Evolutionary conservation across 805 yeast species (phyloP).

Genomic region (Candida krabiensis): DNA sequence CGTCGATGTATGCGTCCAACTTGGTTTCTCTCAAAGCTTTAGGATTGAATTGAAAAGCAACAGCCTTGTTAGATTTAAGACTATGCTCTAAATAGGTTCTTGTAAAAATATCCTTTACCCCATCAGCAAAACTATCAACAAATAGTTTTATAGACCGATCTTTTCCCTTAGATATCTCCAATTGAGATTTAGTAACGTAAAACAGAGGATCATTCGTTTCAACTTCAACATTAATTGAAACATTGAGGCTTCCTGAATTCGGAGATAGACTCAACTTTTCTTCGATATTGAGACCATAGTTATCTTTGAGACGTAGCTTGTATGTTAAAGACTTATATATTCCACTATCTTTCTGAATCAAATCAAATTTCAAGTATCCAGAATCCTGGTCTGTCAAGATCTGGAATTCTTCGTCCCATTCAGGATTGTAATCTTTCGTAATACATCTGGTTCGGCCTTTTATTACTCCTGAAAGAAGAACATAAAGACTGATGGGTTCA

Average conservation of each 20-base stretch:
- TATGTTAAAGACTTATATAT: constrained; percentile 19
- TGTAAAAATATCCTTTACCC: constrained; percentile 50
- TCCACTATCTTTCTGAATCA: constrained; percentile 20
- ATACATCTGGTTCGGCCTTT: constrained; percentile 60
- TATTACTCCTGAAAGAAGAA: constrained; percentile 22
- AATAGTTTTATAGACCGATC: constrained; percentile 67
- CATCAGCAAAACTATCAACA: constrained; percentile 70
- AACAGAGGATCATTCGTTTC: constrained; percentile 81
- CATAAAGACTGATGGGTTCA: constrained; percentile 27
- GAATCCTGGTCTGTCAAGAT: constrained; percentile 14
- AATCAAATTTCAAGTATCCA: constrained; percentile 14
- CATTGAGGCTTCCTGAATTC: constrained; percentile 54
- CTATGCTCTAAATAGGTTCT: constrained; percentile 24
- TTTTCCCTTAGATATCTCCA: constrained; percentile 62
- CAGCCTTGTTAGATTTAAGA: constrained; percentile 20
- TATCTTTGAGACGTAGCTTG: constrained; percentile 12
- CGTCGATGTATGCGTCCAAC: constrained; percentile 23
- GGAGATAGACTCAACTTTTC: constrained; percentile 28
- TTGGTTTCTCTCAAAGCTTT: constrained; percentile 22
- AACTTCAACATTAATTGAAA: constrained; percentile 73
- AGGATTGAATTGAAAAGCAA: constrained; percentile 18
- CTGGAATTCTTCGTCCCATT: constrained; percentile 89
- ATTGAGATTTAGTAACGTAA: constrained; percentile 72
- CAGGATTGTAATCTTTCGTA: constrained; percentile 62
- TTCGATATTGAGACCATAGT: constrained; percentile 12